Evolutionary conservation across 768 basidiomycete genomes (phyloP), one percentile per base, ranked within the genome.

Genomic region (Nidularia pulvinata): DNA sequence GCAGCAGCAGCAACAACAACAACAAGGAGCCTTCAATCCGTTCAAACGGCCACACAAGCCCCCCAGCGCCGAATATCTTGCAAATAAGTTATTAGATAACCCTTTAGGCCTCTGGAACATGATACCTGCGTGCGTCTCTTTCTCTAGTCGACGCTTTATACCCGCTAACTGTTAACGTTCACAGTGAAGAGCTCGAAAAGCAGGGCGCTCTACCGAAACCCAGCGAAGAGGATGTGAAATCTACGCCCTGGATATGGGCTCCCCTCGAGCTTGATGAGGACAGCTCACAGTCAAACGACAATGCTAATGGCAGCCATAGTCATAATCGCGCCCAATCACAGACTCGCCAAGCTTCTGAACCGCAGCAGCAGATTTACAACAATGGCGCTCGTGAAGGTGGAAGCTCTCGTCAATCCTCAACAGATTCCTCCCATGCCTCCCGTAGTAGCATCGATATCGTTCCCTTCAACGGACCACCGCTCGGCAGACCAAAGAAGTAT

Each of bases 181-280:
- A 19, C 39, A 42, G 39, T 42, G 39, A 42, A 42, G 39, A 42
- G 39, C 39, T 42, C 5, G 39, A 19, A 42, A 42, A 42, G 11
- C 13, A 13, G 39, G 39, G 16, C 5, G 13, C 39, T 13, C 39
- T 11, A 42, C 39, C 39, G 13, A 42, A 13, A 5, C 39, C 39
- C 39, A 11, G 13, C 16, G 39, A n/a, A 70, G 68, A 13, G 69
- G 74, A 5, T 6, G 53, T 48, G 5, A 73, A 78, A 11, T 46
- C 45, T 22, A 89, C 89, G 0, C 89, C 89, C 6, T 91, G 88
- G 88, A 77, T 89, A 52, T 91, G 89, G 89, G 84, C 45, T 30
- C 45, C 45, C 53, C 69, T 85, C 19, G 55, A 63, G 7, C 62
- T 72, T 34, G 69, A 73, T 30, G 67, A 42, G 16, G 16, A 16